Percentiles rank a stretch among this genome's conserved stretches.
Conservation (phyloP, 805 yeast species). For the Lipomyces lipofer region DNA sequence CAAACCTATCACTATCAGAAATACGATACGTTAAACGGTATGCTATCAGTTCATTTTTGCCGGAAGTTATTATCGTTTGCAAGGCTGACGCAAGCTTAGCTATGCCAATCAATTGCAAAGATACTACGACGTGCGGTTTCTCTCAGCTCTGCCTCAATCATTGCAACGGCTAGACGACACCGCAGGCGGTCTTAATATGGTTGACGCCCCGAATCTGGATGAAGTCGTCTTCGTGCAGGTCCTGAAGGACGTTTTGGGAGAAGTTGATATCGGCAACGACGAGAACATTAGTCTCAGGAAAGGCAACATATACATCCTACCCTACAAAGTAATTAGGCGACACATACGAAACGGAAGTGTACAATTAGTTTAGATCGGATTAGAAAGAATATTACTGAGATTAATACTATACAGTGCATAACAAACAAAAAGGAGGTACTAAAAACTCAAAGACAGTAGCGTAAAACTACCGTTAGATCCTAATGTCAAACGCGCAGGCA, state of each 20-base stretch:
- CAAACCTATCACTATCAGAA: slow-evolving; percentile 60
- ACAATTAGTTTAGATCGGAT: slow-evolving; percentile 11
- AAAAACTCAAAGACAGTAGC: too few relatives aligned
- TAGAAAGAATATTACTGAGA: neutral
- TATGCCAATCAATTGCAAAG: slow-evolving; percentile 41
- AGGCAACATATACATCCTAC: slow-evolving; percentile 73
- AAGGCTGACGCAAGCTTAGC: neutral
- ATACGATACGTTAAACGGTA: slow-evolving; percentile 58
- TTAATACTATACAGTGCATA: too few relatives aligned
- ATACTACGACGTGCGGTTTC: slow-evolving; percentile 66
- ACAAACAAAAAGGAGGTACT: too few relatives aligned
- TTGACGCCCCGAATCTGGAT: slow-evolving; percentile 73
- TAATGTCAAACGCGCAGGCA: too few relatives aligned
- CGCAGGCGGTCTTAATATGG: slow-evolving; percentile 68
- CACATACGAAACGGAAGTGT: slow-evolving; percentile 43
- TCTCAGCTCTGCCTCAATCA: slow-evolving; percentile 64
- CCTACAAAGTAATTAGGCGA: slow-evolving; percentile 56
- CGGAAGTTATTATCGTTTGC: slow-evolving; percentile 2
- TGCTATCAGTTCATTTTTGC: slow-evolving; percentile 6
- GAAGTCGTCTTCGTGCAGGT: slow-evolving; percentile 75
- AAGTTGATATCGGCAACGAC: slow-evolving; percentile 50
- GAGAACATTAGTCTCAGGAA: slow-evolving; percentile 55
- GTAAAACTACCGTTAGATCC: too few relatives aligned
- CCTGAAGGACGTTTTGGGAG: slow-evolving; percentile 42
- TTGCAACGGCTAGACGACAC: slow-evolving; percentile 76